A percentile compares a stretch with the other conserved stretches of the same genome.
These are phyloP conservation scores for Botrytis galanthina DNA, from an alignment of 2,329 filamentous ascomycete genomes.

Conservation along the genomic window DNA sequence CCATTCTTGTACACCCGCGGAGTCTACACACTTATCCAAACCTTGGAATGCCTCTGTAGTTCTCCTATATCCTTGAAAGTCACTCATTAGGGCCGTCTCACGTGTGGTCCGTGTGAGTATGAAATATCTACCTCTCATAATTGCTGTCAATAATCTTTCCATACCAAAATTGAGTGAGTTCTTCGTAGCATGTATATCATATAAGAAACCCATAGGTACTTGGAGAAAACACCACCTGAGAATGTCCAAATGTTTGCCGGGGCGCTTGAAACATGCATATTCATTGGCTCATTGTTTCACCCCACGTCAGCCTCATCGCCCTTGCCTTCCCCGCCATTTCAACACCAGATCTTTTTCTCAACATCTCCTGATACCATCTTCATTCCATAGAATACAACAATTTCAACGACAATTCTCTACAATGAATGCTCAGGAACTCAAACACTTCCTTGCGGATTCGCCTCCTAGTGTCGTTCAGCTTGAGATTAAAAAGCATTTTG, in stretches of 20 bases:
- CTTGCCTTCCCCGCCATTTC: slow-evolving; percentile 8
- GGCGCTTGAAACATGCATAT: slow-evolving; percentile 12
- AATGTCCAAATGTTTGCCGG: slow-evolving; percentile 13
- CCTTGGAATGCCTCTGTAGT: no score
- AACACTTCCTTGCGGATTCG: slow-evolving; percentile 85
- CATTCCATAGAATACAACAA: slow-evolving; percentile 27
- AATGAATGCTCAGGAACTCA: slow-evolving; percentile 60
- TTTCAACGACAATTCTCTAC: slow-evolving; percentile 30
- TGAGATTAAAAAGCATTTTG: slow-evolving; percentile 90
- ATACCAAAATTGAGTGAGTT: not conserved
- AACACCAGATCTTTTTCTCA: slow-evolving; percentile 6
- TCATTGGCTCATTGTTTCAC: slow-evolving; percentile 13
- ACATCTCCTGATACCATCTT: slow-evolving; percentile 20
- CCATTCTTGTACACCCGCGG: not conserved
- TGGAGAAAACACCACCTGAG: not conserved
- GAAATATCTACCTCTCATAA: not conserved
- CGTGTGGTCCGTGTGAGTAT: slow-evolving; percentile 13
- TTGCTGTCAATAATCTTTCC: not conserved
- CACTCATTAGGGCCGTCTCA: not conserved
- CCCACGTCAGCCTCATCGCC: slow-evolving; percentile 17
- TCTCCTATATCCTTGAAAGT: not conserved
- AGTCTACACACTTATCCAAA: not conserved
- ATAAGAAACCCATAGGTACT: not conserved
- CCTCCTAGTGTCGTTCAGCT: slow-evolving; percentile 86
- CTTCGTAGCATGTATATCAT: not conserved